phyloP scores from a whole-genome alignment of 345 rosid species.

The Jatropha curcas region DNA sequence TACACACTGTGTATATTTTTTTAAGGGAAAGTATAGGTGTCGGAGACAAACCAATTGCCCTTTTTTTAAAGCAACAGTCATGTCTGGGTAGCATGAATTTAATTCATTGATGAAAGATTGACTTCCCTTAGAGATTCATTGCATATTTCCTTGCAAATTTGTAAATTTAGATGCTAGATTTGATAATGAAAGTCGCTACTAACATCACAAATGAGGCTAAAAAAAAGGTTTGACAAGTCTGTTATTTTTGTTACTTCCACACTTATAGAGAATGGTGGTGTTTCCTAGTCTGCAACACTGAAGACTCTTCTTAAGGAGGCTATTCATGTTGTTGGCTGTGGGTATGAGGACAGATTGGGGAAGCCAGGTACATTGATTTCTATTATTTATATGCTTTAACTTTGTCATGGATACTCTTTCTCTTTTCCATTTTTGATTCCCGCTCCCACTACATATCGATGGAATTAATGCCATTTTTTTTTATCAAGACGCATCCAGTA shows the following conservation, averaged over 20 bases:
- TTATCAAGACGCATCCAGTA: no score
- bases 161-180: conserved; percentile 74
- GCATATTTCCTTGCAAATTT: conserved; percentile 22
- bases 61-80: background rate
- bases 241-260: conserved; percentile 93
- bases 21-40: no score
- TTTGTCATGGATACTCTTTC: no score
- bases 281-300: conserved; percentile 86
- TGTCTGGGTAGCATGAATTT: background rate
- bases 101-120: background rate
- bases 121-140: background rate
- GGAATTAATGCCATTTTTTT: no score
- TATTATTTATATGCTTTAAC: no score
- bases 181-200: conserved; percentile 91
- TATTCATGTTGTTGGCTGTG: conserved; percentile 94
- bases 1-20: no score
- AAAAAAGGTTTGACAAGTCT: conserved; percentile 90
- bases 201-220: conserved; percentile 95
- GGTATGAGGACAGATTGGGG: conserved; percentile 97
- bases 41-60: no score
- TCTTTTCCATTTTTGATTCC: no score
- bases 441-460: no score
- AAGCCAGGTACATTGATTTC: conserved; percentile 51
- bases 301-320: conserved; percentile 94
- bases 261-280: conserved; percentile 94